Percentiles rank a stretch among this genome's conserved stretches.
Conservation (phyloP, 805 yeast genomes). For the Suhomyces sp. region DNA sequence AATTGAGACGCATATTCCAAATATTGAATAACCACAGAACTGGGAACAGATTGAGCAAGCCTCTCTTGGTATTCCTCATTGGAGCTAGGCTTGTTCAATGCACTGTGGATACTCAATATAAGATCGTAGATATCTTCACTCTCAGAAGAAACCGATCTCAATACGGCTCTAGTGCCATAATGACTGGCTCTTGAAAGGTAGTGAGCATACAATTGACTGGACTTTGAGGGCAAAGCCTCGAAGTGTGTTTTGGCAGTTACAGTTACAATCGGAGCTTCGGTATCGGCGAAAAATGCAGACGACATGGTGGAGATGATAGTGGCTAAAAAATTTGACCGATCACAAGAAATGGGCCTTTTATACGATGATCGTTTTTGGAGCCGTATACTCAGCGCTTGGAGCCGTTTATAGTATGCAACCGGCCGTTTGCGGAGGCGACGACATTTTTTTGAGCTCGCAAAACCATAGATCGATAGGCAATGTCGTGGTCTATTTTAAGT, state of each 20-base stretch:
- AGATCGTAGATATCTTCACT: constrained; percentile 73
- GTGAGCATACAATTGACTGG: constrained; percentile 71
- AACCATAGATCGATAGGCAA: background rate
- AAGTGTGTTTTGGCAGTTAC: constrained; percentile 69
- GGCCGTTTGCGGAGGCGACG: background rate
- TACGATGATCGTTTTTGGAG: background rate
- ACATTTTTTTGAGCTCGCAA: background rate
- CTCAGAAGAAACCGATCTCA: constrained; percentile 80
- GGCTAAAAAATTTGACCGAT: background rate
- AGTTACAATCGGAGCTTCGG: constrained; percentile 41
- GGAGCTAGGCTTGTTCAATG: constrained; percentile 42
- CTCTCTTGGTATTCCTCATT: constrained; percentile 38
- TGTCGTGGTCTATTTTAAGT: background rate
- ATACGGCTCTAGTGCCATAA: constrained; percentile 74
- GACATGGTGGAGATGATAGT: constrained; percentile 1
- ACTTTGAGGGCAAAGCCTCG: constrained; percentile 55
- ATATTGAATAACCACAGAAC: constrained; percentile 43
- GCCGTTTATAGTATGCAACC: background rate
- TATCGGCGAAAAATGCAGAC: constrained; percentile 27
- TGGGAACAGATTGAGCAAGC: constrained; percentile 26
- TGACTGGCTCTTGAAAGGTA: constrained; percentile 80
- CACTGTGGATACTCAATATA: constrained; percentile 56
- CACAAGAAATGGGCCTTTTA: background rate
- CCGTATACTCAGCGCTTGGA: background rate
- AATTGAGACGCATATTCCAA: constrained; percentile 77